Base-by-base conservation (phyloP, 331 rosid genomes). In the Saraca asoca region DNA sequence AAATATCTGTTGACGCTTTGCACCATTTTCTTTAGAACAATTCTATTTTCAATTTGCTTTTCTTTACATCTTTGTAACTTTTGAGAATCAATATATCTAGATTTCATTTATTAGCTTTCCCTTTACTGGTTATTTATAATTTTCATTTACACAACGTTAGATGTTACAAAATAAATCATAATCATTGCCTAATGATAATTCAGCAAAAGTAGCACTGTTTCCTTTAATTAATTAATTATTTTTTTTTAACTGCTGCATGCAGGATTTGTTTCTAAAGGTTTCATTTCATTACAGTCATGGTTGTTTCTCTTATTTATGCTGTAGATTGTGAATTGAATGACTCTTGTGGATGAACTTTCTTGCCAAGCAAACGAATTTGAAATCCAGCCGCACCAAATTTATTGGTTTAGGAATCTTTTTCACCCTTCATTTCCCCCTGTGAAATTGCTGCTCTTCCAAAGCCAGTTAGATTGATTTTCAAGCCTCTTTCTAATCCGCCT, bases 301-400 rank as follows among this genome's bases (percentile, higher is more conserved):
- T 3, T 16, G n/a, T 39, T 39, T 52, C n/a, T 50, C 52, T 24
- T 24, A 24, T 24, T 24, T 24, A 24, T 54, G 12, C 35, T 16
- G 9, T 16, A 4, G 34, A 11, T 73, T 19, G 33, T 39, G 38
- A 38, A 5, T 48, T 48, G 29, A 56, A 41, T 31, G 17, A 61
- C 34, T 75, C 56, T 54, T 64, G 51, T 58, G 42, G 52, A 62
- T 31, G 68, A 15, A 18, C 66, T 16, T 55, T 19, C n/a, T 37
- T 20, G 53, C 41, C 38, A 49, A 16, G 62, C 48, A 53, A 52
- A 62, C 44, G 8, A 49, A 46, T 7, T 56, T 51, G 31, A 7
- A 37, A 49, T 50, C 37, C 34, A 59, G 38, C 58, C 12, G 5
- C 66, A 29, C 54, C 54, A 41, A 19, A 50, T 35, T 44, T 7